phyloP scores from a whole-genome alignment of 192 early-diverging fungal species.

The Dissophora globulifera region DNA sequence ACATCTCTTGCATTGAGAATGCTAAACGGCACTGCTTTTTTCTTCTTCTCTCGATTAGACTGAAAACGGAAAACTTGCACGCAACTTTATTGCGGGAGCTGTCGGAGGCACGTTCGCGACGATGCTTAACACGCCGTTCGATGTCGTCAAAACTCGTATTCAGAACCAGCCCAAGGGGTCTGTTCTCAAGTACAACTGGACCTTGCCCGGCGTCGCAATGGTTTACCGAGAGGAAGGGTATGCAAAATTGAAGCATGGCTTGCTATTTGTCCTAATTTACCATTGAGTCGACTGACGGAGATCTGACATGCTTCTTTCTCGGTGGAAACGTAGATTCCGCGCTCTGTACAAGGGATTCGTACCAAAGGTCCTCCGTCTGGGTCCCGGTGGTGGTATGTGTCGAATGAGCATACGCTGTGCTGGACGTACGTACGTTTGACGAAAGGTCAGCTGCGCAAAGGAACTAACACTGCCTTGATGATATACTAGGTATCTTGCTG shows the following conservation, averaged over 20 bases:
- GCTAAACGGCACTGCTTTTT: not conserved
- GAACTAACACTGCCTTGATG: not conserved
- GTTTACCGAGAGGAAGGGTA: slow-evolving; percentile 93
- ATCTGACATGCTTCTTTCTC: no score
- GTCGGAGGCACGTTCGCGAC: slow-evolving; percentile 96
- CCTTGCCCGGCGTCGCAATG: slow-evolving; percentile 77
- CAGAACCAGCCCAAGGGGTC: slow-evolving; percentile 81
- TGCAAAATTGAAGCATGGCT: no score
- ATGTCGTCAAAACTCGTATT: slow-evolving; percentile 97
- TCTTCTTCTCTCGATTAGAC: slow-evolving; percentile 43
- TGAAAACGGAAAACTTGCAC: slow-evolving; percentile 76
- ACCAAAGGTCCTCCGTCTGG: slow-evolving; percentile 94
- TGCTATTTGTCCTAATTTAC: no score
- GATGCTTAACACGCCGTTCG: slow-evolving; percentile 92
- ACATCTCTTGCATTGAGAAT: no score
- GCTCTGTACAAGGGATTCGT: slow-evolving; percentile 95
- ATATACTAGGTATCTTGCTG: slow-evolving; percentile 71
- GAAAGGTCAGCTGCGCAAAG: no score
- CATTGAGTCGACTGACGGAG: no score
- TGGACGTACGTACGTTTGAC: no score
- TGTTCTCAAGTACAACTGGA: slow-evolving; percentile 90
- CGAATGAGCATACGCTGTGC: not conserved
- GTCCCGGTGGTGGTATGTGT: slow-evolving; percentile 71
- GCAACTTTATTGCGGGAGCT: slow-evolving; percentile 92
- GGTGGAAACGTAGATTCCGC: slow-evolving; percentile 56